A percentile compares a stretch with the other conserved stretches of the same genome.
These are phyloP conservation scores for Linaria vulgaris DNA, from an alignment of 257 asterid genomes.

Conservation along the genomic window DNA sequence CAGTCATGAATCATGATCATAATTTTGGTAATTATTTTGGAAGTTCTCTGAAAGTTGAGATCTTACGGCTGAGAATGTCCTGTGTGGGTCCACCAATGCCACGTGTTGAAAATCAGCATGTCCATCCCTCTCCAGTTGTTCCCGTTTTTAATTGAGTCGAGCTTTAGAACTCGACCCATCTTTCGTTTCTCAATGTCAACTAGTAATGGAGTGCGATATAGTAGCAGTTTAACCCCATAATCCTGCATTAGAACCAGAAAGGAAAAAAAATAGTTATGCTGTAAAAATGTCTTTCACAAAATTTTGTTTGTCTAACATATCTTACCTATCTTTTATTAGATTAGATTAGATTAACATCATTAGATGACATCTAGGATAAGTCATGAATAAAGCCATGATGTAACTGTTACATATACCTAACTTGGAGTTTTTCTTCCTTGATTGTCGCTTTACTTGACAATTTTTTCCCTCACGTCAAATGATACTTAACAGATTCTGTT, in stretches of 20 bases:
- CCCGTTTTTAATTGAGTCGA: constrained; percentile 63
- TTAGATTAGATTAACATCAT: no score
- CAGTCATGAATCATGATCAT: no score
- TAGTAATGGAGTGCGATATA: constrained; percentile 68
- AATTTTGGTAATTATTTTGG: no score
- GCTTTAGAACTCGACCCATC: constrained; percentile 57
- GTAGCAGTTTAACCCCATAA: constrained; percentile 54
- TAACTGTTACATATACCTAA: no score
- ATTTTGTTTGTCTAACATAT: neutral
- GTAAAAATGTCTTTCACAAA: neutral
- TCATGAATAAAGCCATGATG: no score
- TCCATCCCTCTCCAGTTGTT: constrained; percentile 78
- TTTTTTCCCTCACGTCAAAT: no score
- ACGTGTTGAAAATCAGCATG: constrained; percentile 70
- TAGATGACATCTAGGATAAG: no score
- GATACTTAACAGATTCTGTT: no score
- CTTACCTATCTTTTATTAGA: no score
- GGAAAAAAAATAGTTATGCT: neutral
- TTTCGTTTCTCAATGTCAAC: constrained; percentile 65
- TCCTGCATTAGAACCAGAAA: constrained; percentile 39
- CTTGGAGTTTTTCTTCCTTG: no score
- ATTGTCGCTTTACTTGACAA: no score
- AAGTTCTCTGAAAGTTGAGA: no score
- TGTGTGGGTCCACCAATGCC: constrained; percentile 98
- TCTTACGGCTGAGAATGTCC: constrained; percentile 71